These are phyloP conservation scores for Coprinopsis sp. DNA, from an alignment of 768 basidiomycete species.

Conservation along the genomic window DNA sequence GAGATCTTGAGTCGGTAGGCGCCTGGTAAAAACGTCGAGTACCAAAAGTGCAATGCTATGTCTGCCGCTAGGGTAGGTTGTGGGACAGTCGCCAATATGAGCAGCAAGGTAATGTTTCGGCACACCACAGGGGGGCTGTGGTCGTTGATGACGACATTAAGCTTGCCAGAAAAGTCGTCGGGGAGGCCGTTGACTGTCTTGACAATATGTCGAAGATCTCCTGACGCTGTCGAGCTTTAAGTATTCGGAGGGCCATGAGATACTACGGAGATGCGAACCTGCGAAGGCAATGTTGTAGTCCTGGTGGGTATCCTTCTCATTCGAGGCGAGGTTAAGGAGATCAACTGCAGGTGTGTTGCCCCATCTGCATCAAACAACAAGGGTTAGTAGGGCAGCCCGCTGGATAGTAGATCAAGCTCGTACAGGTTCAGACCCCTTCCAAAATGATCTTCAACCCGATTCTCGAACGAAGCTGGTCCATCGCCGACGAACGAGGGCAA, in stretches of 20 bases:
- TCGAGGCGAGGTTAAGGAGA: slow-evolving; percentile 22
- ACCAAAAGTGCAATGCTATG: slow-evolving; percentile 45
- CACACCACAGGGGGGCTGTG: slow-evolving; percentile 20
- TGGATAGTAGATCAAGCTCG: slow-evolving; percentile 5
- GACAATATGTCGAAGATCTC: slow-evolving; percentile 43
- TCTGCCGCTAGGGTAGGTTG: slow-evolving; percentile 35
- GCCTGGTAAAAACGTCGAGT: slow-evolving; percentile 37
- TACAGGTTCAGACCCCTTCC: slow-evolving; percentile 18
- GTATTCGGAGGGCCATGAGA: too few species aligned
- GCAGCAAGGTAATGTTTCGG: slow-evolving; percentile 39
- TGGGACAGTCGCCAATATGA: slow-evolving; percentile 33
- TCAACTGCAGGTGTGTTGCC: slow-evolving; percentile 29
- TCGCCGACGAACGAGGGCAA: slow-evolving; percentile 15
- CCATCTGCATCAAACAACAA: slow-evolving; percentile 18
- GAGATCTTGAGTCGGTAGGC: slow-evolving; percentile 22
- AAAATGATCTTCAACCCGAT: slow-evolving; percentile 12
- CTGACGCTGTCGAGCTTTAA: slow-evolving; percentile 48
- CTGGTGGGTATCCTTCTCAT: slow-evolving; percentile 18
- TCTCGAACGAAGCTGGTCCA: not conserved
- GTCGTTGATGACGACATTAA: slow-evolving; percentile 42
- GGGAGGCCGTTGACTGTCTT: slow-evolving; percentile 40
- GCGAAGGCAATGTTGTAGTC: slow-evolving; percentile 24
- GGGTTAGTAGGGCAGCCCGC: not conserved
- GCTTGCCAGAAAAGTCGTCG: slow-evolving; percentile 32
- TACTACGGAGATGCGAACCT: slow-evolving; percentile 12